Base-by-base conservation (phyloP, 2,329 filamentous ascomycete genomes). In the Trichophyton benhamiae region DNA sequence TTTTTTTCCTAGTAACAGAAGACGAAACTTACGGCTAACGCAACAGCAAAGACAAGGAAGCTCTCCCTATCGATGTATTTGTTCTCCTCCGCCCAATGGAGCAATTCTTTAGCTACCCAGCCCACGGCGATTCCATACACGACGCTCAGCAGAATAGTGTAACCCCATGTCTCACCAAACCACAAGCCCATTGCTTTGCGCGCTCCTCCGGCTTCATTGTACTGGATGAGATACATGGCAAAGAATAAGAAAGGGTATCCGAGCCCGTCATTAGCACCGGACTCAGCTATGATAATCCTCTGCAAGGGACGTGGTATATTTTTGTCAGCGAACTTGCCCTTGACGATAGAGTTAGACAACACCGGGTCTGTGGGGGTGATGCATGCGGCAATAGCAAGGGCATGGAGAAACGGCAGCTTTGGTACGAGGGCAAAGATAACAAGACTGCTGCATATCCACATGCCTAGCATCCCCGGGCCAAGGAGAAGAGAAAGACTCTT, bases 331-430 rank as follows among this genome's bases (percentile, higher is more conserved):
- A 95, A 96, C 68, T 89, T 91, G 36, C 91, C 91, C 76, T 96
- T 96, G 53, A 96, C 89, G 62, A 96, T 95, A 2, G 88, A 88
- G 65, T 94, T 92, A 15, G 88, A 92, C 42, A 96, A 74, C 0
- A 96, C 85, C 0, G 91, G 91, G 68, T 96, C 91, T 0, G 91
- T 96, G 0, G 91, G 91, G 1, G 91, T 94, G n/a, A 96, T 85
- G 69, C 91, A 95, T 0, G 91, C 88, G 0, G 85, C 91, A 9
- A 95, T 79, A 15, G 86, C 87, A 9, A 96, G 79, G 0, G 91
- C 88, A 66, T 94, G 87, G 1, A 96, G 78, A 65, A 94, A 88
- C 33, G 78, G 78, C 15, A 92, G 77, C 58, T 84, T 76, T 0
- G 89, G 88, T 1, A 91, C 83, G 64, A 96, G 74, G 0, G 74